Evolutionary conservation across 1,284 basidiomycete genomes (phyloP), one percentile per base, ranked within the genome.

Genomic region (Apiotrichum veenhuisii): DNA sequence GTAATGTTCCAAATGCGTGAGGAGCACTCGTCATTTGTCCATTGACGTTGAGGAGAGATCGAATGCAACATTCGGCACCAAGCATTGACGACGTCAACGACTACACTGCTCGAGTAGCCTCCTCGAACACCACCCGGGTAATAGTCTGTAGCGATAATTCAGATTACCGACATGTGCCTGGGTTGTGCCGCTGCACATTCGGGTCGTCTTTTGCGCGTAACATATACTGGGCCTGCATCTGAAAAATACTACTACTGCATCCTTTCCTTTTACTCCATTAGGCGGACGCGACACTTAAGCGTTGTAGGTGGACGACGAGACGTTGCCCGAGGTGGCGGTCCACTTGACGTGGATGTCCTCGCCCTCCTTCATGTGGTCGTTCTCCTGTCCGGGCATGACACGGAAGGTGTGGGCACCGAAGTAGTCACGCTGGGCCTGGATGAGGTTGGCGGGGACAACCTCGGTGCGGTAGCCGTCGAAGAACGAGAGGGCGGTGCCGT

Each of bases 401-500:
- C 84, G 83, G 89, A 95, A 96, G 55, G 92, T 95, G 82, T 96
- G 93, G 50, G 93, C 73, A 62, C 77, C 80, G 64, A 80, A 81
- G 76, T 77, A 80, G 73, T 81, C 81, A 65, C 81, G 78, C 78
- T 97, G 95, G 54, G 85, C 95, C 81, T 99, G 95, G 69, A 97
- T 80, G 43, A 99, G 82, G 82, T 94, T 93, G 59, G 96, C 96
- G 40, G 95, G 91, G 57, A 98, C 84, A 63, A 89, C 82, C 72
- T 93, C 95, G 65, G 81, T 80, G 64, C 83, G 78, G 84, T 98
- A 98, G 51, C 96, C 96, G 78, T 99, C 96, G 77, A 96, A 98
- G 88, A 98, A 99, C 64, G 95, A 91, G 51, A 99, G 84, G 51
- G 95, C 94, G 55, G 93, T 95, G 81, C 90, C 92, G 83, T 92